A percentile compares a stretch with the other conserved stretches of the same genome.
phyloP scores from a whole-genome alignment of 2,329 filamentous ascomycete genomes.

The Bipolaris sorokiniana region DNA sequence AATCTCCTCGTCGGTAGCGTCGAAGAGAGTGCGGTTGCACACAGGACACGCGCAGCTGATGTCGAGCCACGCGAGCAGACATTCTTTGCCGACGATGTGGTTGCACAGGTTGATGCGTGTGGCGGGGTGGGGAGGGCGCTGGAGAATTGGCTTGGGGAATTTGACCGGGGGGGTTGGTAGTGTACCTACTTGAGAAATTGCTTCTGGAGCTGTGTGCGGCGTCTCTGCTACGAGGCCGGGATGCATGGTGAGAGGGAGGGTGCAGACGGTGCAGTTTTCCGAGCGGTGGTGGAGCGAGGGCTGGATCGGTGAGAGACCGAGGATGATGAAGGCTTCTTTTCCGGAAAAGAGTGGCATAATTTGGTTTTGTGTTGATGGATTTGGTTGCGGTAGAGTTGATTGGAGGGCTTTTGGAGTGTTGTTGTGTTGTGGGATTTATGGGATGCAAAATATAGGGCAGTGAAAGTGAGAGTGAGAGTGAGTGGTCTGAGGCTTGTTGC shows the following conservation, averaged over 20 bases:
- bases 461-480: background rate
- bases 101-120: conserved; percentile 25
- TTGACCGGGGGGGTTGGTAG: background rate
- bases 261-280: conserved; percentile 28
- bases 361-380: too few relatives aligned
- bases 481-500: background rate
- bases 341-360: conserved; percentile 22
- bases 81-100: conserved; percentile 27
- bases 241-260: conserved; percentile 16
- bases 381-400: background rate
- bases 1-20: conserved; percentile 8
- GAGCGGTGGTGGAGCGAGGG: conserved; percentile 16
- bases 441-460: background rate
- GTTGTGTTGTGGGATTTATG: too few relatives aligned
- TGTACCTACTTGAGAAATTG: too few relatives aligned
- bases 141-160: background rate
- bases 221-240: background rate
- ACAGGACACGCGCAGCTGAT: conserved; percentile 26
- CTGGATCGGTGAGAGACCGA: conserved; percentile 16
- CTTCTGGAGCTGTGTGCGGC: too few relatives aligned
- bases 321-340: conserved; percentile 20
- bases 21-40: conserved; percentile 27
- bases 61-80: conserved; percentile 27
- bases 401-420: background rate
- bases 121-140: conserved; percentile 13